Evolutionary conservation across 148 eudicot species (phyloP), one percentile per base, ranked within the genome.

Genomic region (Oxyria digyna): DNA sequence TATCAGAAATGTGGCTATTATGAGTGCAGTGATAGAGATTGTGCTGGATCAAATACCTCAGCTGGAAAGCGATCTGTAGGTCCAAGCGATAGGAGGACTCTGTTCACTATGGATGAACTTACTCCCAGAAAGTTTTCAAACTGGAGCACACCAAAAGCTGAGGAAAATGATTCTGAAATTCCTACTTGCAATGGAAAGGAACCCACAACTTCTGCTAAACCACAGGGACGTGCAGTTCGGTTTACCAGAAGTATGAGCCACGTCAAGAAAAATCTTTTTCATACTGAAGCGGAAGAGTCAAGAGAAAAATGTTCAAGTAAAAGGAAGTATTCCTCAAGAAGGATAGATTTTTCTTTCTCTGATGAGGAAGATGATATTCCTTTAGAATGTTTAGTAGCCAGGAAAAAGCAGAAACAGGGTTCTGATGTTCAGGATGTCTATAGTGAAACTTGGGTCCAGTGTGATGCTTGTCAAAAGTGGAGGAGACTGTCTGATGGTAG

Each of bases 381-480:
- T 46, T 54, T 42, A 63, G 81, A 63, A 70, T 69, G 59, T 35
- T 32, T 69, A 21, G 26, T 37, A 62, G 43, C 17, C 49, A 72
- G 70, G 43, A 93, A 81, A 79, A 84, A 79, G 79, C 65, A 32
- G 72, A 80, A 74, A 68, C 80, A 48, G 49, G 43, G 59, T 59
- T 62, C 74, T 57, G 69, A 67, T 48, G 79, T 75, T 27, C 45
- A 81, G 71, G 46, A 50, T 65, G 77, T 68, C 32, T 71, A 18
- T 33, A 80, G 74, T 71, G 95, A 89, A 69, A 85, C 83, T 68
- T 90, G 98, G 98, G 80, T 86, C 68, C 94, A 93, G 75, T 93
- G 98, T 81, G 96, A 93, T 81, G 78, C 87, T 77, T 93, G 98
- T 78, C 78, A 75, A 46, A 93, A 93, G 73, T 93, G 98, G 98